A percentile compares a stretch with the other conserved stretches of the same genome.
Conservation (phyloP, 2,329 filamentous ascomycete genomes). For the Neofusicoccum umdonicola region DNA sequence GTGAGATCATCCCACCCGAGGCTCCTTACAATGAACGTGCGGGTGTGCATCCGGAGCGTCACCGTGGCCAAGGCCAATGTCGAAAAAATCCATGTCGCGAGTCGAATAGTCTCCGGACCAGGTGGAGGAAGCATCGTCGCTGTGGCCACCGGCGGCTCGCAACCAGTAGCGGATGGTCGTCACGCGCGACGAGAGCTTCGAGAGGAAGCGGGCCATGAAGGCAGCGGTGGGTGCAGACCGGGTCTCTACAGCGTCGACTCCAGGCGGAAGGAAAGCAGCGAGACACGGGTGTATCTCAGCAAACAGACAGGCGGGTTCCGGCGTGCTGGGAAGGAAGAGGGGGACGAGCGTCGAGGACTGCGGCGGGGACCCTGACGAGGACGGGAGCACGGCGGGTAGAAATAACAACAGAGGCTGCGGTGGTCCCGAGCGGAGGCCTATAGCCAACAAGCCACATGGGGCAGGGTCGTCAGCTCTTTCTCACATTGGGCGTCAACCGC, state of each 20-base stretch:
- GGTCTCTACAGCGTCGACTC: background rate
- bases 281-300: too few species aligned
- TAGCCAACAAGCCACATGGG: too few species aligned
- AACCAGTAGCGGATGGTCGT: constrained; percentile 8
- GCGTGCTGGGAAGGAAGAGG: too few species aligned
- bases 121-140: background rate
- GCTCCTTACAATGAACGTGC: constrained; percentile 2
- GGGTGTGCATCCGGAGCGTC: constrained; percentile 4
- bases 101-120: background rate
- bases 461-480: too few species aligned
- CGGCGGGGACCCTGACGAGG: too few species aligned
- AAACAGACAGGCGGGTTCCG: too few species aligned
- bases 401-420: too few species aligned
- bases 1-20: constrained; percentile 13
- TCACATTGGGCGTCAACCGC: background rate
- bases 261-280: background rate
- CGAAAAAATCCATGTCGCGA: constrained; percentile 12
- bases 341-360: too few species aligned
- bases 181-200: constrained; percentile 1
- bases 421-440: too few species aligned
- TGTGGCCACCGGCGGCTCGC: background rate
- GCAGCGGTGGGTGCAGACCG: too few species aligned
- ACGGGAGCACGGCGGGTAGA: too few species aligned
- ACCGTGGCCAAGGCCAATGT: background rate
- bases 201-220: constrained; percentile 1